Evolutionary conservation across 768 basidiomycete genomes (phyloP), one percentile per base, ranked within the genome.

Genomic region (Tylopilus subfusipes): DNA sequence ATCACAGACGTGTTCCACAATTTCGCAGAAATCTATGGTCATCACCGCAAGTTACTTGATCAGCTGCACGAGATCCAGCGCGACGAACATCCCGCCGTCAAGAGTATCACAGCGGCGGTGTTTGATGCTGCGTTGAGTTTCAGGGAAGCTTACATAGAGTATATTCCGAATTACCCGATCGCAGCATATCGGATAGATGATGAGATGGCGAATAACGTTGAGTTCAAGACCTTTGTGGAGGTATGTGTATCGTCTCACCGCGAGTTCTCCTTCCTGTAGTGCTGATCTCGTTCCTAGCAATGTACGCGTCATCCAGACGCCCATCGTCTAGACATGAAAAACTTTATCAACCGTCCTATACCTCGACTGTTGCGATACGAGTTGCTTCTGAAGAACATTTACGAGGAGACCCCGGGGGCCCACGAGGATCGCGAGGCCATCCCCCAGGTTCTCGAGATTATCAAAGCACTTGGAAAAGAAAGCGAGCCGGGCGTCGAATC

Each of bases 51-150:
- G 59, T 76, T 98, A 42, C 80, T 98, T 5, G 85, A 92, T 36
- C 81, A 85, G 47, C 78, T 98, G 48, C 85, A 91, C 59, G 86
- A 90, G 42, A 85, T 94, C 40, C 93, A 98, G 69, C 81, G 87
- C 30, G 93, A 97, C 54, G 84, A 96, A 65, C 87, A 91, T 61
- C 92, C 93, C 1, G 66, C 77, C 42, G 86, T 99, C 53, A 78
- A 78, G 45, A 87, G 81, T 52, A 78, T 98, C 54, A 93, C 91
- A 2, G 93, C 91, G 27, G 78, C 92, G 1, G 78, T 97, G 55
- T 83, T 92, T 48, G 87, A 94, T 66, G 92, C 92, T 4, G 92
- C 94, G 1, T 78, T 97, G 56, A 92, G 95, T 60, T 98, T 96
- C 78, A 82, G 90, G 7, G 88, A 91, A 46, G 86, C 88, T 14